Evolutionary conservation across 1,139 yeast species (phyloP).

Genomic region (Suhomyces terraborum): DNA sequence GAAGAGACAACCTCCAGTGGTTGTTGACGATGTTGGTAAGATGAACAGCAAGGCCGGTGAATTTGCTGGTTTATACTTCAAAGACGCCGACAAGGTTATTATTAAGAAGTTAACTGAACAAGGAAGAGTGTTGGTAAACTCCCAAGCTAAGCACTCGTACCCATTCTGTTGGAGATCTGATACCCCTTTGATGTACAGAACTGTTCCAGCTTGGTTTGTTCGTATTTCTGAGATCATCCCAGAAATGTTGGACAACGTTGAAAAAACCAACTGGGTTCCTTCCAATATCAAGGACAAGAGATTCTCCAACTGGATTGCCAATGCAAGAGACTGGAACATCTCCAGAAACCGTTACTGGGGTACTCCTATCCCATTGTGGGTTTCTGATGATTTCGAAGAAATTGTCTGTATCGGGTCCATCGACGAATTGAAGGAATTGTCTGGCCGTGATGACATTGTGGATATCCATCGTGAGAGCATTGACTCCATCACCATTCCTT

Average conservation of each 20-base stretch:
- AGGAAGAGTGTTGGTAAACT: constrained; percentile 72
- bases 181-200: constrained; percentile 92
- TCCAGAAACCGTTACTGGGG: constrained; percentile 99
- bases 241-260: constrained; percentile 83
- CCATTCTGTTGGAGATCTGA: constrained; percentile 99
- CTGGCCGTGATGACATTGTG: constrained; percentile 77
- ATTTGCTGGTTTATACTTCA: constrained; percentile 82
- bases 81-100: constrained; percentile 92
- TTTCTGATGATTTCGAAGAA: constrained; percentile 88
- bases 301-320: constrained; percentile 95
- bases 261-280: constrained; percentile 94
- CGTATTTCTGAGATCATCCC: constrained; percentile 86
- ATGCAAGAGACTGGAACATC: constrained; percentile 98
- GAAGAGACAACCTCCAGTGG: constrained; percentile 79
- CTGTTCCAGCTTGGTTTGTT: constrained; percentile 99
- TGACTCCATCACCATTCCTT: constrained; percentile 91
- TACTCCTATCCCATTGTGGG: constrained; percentile 98
- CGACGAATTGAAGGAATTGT: constrained; percentile 77
- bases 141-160: constrained; percentile 91
- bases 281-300: constrained; percentile 86
- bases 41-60: constrained; percentile 75
- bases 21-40: constrained; percentile 88
- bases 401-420: constrained; percentile 91
- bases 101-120: constrained; percentile 78
- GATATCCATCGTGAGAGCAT: constrained; percentile 94